Percentiles rank a stretch among this genome's conserved stretches.
Conservation (phyloP, 805 yeast genomes). For the Phaffomyces thermotolerans region DNA sequence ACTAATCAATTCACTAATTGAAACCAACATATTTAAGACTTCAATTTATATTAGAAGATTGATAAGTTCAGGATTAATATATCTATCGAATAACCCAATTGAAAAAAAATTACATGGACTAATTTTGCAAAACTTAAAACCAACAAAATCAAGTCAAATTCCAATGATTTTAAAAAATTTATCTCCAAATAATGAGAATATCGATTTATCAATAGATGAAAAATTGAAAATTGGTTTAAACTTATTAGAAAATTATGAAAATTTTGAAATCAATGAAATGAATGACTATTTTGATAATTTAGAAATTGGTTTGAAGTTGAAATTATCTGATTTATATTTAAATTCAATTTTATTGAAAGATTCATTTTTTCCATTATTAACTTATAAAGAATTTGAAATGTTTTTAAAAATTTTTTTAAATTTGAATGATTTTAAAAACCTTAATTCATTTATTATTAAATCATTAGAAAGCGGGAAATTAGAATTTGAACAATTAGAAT, state of each 20-base stretch:
- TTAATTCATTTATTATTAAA: conserved; percentile 7
- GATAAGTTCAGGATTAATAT: conserved; percentile 81
- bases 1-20: conserved; percentile 34
- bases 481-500: conserved; percentile 14
- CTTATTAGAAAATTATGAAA: conserved; percentile 26
- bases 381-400: conserved; percentile 28
- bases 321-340: conserved; percentile 28
- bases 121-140: conserved; percentile 53
- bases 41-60: conserved; percentile 65
- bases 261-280: conserved; percentile 9
- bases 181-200: conserved; percentile 1
- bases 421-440: conserved; percentile 24
- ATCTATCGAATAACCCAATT: conserved; percentile 42
- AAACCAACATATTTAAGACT: conserved; percentile 37
- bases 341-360: conserved; percentile 17
- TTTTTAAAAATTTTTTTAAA: conserved; percentile 10
- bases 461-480: conserved; percentile 15
- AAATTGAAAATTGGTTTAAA: conserved; percentile 22
- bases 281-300: conserved; percentile 16
- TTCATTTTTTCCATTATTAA: conserved; percentile 31
- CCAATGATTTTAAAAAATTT: conserved; percentile 48
- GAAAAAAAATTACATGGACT: conserved; percentile 48
- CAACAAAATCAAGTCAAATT: conserved; percentile 45
- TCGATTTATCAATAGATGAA: conserved; percentile 10
- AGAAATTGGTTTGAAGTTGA: conserved; percentile 25